Evolutionary conservation across 495 filamentous ascomycete species (phyloP).

Genomic region (Physcia stellaris): DNA sequence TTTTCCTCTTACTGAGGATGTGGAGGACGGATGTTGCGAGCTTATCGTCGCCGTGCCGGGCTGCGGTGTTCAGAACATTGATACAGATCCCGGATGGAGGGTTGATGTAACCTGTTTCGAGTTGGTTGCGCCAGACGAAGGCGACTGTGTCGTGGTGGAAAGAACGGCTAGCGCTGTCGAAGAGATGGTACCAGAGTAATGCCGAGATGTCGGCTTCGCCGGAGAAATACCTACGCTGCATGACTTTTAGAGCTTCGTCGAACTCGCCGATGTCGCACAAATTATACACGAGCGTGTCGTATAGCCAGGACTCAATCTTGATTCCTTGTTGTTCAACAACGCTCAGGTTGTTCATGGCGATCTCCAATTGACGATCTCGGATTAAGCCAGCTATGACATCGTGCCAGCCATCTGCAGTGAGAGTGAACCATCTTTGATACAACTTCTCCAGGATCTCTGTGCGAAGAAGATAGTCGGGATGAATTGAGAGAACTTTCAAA

Average conservation of each 20-base stretch:
- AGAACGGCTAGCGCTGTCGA: slow-evolving; percentile 49
- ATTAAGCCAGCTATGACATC: slow-evolving; percentile 60
- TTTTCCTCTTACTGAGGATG: slow-evolving; percentile 31
- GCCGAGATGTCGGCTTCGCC: slow-evolving; percentile 32
- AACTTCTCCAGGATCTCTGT: slow-evolving; percentile 55
- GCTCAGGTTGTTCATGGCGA: slow-evolving; percentile 62
- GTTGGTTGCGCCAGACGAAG: slow-evolving; percentile 48
- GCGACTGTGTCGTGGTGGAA: slow-evolving; percentile 39
- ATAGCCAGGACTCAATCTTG: slow-evolving; percentile 52
- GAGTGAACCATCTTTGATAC: slow-evolving; percentile 52
- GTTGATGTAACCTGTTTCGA: slow-evolving; percentile 43
- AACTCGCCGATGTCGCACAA: slow-evolving; percentile 58
- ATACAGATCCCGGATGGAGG: slow-evolving; percentile 51
- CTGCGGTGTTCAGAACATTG: slow-evolving; percentile 55
- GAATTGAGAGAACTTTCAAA: slow-evolving; percentile 62
- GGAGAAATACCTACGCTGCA: slow-evolving; percentile 36
- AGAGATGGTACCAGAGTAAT: slow-evolving; percentile 50
- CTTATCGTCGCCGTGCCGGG: slow-evolving; percentile 46
- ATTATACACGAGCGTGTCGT: slow-evolving; percentile 57
- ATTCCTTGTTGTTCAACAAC: slow-evolving; percentile 45
- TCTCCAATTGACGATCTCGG: slow-evolving; percentile 67
- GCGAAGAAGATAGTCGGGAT: slow-evolving; percentile 72
- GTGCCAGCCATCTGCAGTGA: slow-evolving; percentile 50
- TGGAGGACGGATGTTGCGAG: slow-evolving; percentile 54
- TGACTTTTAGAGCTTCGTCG: slow-evolving; percentile 56